Evolutionary conservation across 495 filamentous ascomycete genomes (phyloP), one percentile per base, ranked within the genome.

Genomic region (Hamigera avellanea): DNA sequence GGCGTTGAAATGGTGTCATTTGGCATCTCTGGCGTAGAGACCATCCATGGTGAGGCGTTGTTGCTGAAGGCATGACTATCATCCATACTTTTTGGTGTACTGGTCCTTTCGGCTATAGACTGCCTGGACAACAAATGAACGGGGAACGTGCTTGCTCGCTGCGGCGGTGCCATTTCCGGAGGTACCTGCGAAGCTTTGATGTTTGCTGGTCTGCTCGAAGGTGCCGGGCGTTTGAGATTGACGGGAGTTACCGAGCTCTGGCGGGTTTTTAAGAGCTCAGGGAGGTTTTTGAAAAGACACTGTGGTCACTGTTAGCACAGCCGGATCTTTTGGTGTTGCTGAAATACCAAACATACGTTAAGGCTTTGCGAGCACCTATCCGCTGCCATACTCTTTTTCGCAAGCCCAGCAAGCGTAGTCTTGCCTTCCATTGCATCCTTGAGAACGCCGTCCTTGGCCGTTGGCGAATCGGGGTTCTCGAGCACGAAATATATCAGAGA

Each of bases 401-500:
- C 81, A 23, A 95, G 67, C 17, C 73, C 72, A 12, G 72, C 72
- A 37, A 98, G 68, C n/a, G 84, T 78, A 35, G 83, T 76, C 53
- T 81, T 83, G 7, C 91, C 91, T 43, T 82, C 81, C 45, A 74
- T 71, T 1, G 87, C 89, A 56, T 94, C 88, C 28, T 76, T 77
- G 28, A 95, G 62, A 4, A 95, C 80, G 27, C 83, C 81, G 23
- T 75, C 64, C 26, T 83, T 73, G n/a, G 78, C 81, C 2, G 67
- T 73, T 2, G 72, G 52, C 44, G 81, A 86, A 39, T 88, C 76
- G 13, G 84, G 83, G 48, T 94, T 95, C 56, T 95, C 89, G 10
- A 95, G 58, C 0, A 86, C 85, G 48, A 80, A 95, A 59, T 88
- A 98, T 10, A 95, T 65, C 39, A 96, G 61, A 0, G 87, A 86